Evolutionary conservation across 805 yeast species (phyloP).

Genomic region (Zygosaccharomyces lentus): DNA sequence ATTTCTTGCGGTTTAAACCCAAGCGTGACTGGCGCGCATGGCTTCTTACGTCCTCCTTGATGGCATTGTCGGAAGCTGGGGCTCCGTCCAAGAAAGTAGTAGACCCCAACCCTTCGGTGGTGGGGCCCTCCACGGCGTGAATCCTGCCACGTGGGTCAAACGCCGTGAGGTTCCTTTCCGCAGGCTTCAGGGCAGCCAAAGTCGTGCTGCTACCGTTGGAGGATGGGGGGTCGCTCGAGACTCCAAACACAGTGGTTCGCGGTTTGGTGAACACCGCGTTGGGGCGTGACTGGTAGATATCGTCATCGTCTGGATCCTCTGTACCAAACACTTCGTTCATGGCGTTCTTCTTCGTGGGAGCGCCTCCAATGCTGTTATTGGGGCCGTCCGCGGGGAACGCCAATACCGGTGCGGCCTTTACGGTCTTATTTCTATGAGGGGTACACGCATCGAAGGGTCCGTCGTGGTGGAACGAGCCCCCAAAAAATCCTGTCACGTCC

Average conservation of each 20-base stretch:
- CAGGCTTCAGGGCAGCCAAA: slow-evolving; percentile 45
- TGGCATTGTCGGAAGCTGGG: slow-evolving; percentile 66
- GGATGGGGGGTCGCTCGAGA: slow-evolving; percentile 2
- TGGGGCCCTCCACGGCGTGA: slow-evolving; percentile 75
- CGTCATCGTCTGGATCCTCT: slow-evolving; percentile 44
- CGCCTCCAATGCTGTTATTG: slow-evolving; percentile 74
- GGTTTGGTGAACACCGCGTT: background rate
- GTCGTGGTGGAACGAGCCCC: slow-evolving; percentile 95
- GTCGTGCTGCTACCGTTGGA: slow-evolving; percentile 20
- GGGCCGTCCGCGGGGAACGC: slow-evolving; percentile 98
- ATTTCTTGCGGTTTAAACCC: slow-evolving; percentile 68
- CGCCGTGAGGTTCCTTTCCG: slow-evolving; percentile 48
- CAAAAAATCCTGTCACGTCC: slow-evolving; percentile 93
- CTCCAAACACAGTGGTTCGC: slow-evolving; percentile 3
- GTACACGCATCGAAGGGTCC: slow-evolving; percentile 99
- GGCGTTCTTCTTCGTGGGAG: slow-evolving; percentile 58
- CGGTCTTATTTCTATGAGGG: slow-evolving; percentile 84
- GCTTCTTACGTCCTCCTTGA: slow-evolving; percentile 35
- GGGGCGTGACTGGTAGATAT: slow-evolving; percentile 18
- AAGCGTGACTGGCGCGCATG: slow-evolving; percentile 33
- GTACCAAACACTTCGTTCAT: slow-evolving; percentile 77
- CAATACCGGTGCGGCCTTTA: slow-evolving; percentile 78
- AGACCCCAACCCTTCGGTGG: slow-evolving; percentile 85
- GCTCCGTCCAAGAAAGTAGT: slow-evolving; percentile 94
- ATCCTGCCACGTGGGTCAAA: slow-evolving; percentile 70